Evolutionary conservation across 2,329 filamentous ascomycete genomes (phyloP).

Genomic region (Alternaria triticimaculans): DNA sequence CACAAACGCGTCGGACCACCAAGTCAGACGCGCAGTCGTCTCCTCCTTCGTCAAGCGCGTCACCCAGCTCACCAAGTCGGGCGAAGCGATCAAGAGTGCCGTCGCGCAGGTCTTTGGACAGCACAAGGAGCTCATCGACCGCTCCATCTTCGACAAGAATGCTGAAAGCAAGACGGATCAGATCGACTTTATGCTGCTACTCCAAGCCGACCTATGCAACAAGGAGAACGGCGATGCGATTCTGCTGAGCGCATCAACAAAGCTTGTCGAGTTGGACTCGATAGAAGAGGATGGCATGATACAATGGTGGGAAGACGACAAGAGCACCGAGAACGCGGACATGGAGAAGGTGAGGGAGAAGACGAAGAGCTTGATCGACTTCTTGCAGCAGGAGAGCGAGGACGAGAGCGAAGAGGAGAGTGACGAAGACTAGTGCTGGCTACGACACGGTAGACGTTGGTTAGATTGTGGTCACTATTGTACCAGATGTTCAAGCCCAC

Average conservation of each 20-base stretch:
- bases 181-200: slow-evolving; percentile 79
- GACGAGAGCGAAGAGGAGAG: slow-evolving; percentile 69
- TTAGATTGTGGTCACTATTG: neutral
- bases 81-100: slow-evolving; percentile 48
- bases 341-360: slow-evolving; percentile 75
- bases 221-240: slow-evolving; percentile 69
- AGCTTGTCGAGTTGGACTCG: slow-evolving; percentile 83
- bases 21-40: slow-evolving; percentile 86
- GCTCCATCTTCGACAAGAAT: slow-evolving; percentile 65
- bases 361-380: slow-evolving; percentile 78
- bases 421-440: slow-evolving; percentile 55
- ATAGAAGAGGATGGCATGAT: slow-evolving; percentile 88
- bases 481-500: slow-evolving; percentile 12
- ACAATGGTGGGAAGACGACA: slow-evolving; percentile 83
- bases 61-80: slow-evolving; percentile 68
- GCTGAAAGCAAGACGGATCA: slow-evolving; percentile 69
- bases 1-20: slow-evolving; percentile 86
- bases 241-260: slow-evolving; percentile 79
- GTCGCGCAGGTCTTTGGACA: slow-evolving; percentile 52
- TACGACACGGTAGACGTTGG: neutral
- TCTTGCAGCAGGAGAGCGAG: slow-evolving; percentile 77
- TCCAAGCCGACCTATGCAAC: slow-evolving; percentile 80
- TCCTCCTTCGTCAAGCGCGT: slow-evolving; percentile 84
- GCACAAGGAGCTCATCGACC: slow-evolving; percentile 66
- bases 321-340: slow-evolving; percentile 70